Evolutionary conservation across 257 asterid species (phyloP).

Genomic region (Verbascum thapsus): DNA sequence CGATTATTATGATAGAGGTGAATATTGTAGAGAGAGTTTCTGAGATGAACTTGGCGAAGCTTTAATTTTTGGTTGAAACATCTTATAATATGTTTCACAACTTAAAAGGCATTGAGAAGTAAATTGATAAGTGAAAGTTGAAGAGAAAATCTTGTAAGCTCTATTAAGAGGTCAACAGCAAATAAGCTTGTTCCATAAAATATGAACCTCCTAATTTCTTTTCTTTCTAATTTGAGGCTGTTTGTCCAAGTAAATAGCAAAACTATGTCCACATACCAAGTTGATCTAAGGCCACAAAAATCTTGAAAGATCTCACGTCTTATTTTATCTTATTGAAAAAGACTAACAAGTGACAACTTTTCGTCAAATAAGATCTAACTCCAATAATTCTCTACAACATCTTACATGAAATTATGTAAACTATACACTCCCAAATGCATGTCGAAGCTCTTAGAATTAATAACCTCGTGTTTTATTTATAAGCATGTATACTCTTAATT

Average conservation of each 20-base stretch:
- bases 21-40: not conserved
- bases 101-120: constrained; percentile 8
- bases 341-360: not conserved
- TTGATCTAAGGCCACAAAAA: constrained; percentile 12
- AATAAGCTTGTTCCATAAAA: constrained; percentile 8
- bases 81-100: constrained; percentile 4
- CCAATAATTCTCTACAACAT: not conserved
- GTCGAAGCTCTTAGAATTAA: constrained; percentile 11
- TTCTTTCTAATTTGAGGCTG: not conserved
- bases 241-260: constrained; percentile 15
- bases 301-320: constrained; percentile 5
- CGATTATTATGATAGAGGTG: constrained; percentile 11
- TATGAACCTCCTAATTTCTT: not conserved
- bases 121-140: constrained; percentile 6
- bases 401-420: not conserved
- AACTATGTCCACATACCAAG: not conserved
- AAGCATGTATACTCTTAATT: constrained; percentile 6
- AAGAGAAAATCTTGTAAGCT: constrained; percentile 8
- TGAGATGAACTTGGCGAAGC: not conserved
- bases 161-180: constrained; percentile 18
- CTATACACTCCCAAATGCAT: constrained; percentile 8
- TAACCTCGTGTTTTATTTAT: constrained; percentile 9
- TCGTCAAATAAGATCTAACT: too few relatives aligned
- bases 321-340: not conserved
- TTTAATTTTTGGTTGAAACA: constrained; percentile 5